Conservation (phyloP, 2,329 filamentous ascomycete genomes). For the Penicillium sumatraense region DNA sequence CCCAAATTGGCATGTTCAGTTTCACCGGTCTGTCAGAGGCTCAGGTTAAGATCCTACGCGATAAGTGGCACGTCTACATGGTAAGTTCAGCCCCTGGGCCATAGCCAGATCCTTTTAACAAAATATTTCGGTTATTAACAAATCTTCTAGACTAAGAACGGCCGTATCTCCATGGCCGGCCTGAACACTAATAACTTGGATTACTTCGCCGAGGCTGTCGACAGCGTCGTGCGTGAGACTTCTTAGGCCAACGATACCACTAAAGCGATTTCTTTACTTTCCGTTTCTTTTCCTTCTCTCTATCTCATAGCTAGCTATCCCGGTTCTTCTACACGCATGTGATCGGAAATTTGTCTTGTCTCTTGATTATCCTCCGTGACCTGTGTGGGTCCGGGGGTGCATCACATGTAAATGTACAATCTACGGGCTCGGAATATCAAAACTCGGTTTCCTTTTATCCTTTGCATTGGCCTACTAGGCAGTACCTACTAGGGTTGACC, state of each 20-base stretch:
- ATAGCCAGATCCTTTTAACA: neutral
- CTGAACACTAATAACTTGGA: constrained; percentile 90
- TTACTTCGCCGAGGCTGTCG: constrained; percentile 87
- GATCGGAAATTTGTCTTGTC: neutral
- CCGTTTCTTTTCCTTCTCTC: constrained; percentile 10
- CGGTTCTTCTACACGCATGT: neutral
- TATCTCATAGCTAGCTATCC: neutral
- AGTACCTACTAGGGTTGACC: neutral
- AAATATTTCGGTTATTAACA: neutral
- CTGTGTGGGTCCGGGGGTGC: constrained; percentile 1
- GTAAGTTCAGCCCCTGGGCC: constrained; percentile 31
- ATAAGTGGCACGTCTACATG: constrained; percentile 58
- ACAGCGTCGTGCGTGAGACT: constrained; percentile 71
- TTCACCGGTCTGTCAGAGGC: constrained; percentile 64
- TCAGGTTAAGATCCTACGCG: constrained; percentile 52
- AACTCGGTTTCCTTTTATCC: neutral
- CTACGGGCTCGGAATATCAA: neutral
- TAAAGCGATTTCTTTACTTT: constrained; percentile 13
- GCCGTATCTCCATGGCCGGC: constrained; percentile 97
- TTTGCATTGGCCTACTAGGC: neutral
- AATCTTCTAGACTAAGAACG: constrained; percentile 77
- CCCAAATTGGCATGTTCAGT: constrained; percentile 99
- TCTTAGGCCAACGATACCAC: constrained; percentile 22
- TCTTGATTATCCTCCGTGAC: neutral
- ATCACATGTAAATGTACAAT: constrained; percentile 3